Base-by-base conservation (phyloP, 495 filamentous ascomycete species). In the Hypoxylon crocopeplum region DNA sequence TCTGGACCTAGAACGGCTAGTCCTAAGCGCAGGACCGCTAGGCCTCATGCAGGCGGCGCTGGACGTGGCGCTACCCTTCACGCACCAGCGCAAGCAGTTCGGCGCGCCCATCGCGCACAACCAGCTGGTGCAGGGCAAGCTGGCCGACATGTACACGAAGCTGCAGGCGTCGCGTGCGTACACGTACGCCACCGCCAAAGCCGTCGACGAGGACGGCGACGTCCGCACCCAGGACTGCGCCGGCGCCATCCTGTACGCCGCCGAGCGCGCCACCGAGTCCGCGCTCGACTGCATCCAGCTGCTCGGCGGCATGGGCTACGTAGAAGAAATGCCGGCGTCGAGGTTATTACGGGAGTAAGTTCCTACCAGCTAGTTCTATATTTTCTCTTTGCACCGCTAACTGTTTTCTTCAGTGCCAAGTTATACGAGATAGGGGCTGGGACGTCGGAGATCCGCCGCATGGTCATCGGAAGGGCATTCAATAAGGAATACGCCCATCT, bases 381-480 rank as follows among this genome's bases (percentile, higher is more conserved):
- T 22, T 36, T 42, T 22, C 21, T 45, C 45, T 7, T 44, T 51
- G 20, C 48, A n/a, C n/a, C 7, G 16, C 62, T 67, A 40, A 54
- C 54, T 22, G n/a, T 25, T 15, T 33, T 42, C 6, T 29, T 25
- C 25, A 77, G 73, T 66, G 80, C 82, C 24, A 82, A 84, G 71
- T 69, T 98, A 67, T 98, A 98, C 76, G 95, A 98, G 78, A 98
- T 98, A 75, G 94, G 94, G 1, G 94, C 94, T 11, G 94, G 94
- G 10, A 98, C 94, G 7, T 95, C 91, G 56, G 94, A 98, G 79
- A 86, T 98, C 20, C 76, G 94, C 59, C 83, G 93, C 57, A 93
- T 98, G 81, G 93, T 98, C 5, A 95, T 98, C 69, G 94, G 95
- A 21, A 81, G 94, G 56, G 89, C 89, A 0, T 98, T 97, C 59